Evolutionary conservation across 2,329 filamentous ascomycete genomes (phyloP), one percentile per base, ranked within the genome.

Genomic region (Pseudocercospora pini-densiflorae): DNA sequence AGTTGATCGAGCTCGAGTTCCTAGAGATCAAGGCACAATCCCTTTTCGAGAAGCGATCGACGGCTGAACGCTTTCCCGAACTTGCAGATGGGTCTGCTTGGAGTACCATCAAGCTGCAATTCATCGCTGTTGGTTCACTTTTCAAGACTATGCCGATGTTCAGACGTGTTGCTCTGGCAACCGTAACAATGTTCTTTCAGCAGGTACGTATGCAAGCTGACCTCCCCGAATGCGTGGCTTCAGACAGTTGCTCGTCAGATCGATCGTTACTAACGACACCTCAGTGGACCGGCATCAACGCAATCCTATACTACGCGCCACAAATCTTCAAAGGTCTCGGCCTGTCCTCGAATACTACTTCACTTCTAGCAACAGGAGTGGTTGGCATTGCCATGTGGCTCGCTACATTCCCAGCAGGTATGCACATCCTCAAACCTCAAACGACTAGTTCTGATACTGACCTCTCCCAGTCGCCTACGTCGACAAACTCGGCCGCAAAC

Each of bases 1-100:
- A 92, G 64, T 84, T 92, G 0, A 86, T 94, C 43, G 86, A 90
- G 69, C 83, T 93, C 1, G 92, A 94, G 73, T 93, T 90, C 74
- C 85, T 93, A n/a, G 92, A 94, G 76, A 94, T 94, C 79, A 92
- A 92, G 77, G 90, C 91, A 0, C 90, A 93, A 76, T 89, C 88
- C 0, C 77, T 91, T 19, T 95, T 94, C 71, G 91, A 94, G 78
- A 92, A 93, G 79, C 86, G 88, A 36, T 88, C 87, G 0, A 83
- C 90, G 9, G 85, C 86, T 0, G 88, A 90, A 68, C 83, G 89
- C 24, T 93, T 91, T 77, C 91, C 91, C 0, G 82, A 89, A 36
- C 80, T 91, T 14, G 81, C 83, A 1, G 84, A 89, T 65, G 83
- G 84, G 59, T 90, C 87, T 0, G 79, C 82, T 0, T 86, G 84